Conservation (phyloP, 257 asterid genomes). For the Nicotiana otophora region DNA sequence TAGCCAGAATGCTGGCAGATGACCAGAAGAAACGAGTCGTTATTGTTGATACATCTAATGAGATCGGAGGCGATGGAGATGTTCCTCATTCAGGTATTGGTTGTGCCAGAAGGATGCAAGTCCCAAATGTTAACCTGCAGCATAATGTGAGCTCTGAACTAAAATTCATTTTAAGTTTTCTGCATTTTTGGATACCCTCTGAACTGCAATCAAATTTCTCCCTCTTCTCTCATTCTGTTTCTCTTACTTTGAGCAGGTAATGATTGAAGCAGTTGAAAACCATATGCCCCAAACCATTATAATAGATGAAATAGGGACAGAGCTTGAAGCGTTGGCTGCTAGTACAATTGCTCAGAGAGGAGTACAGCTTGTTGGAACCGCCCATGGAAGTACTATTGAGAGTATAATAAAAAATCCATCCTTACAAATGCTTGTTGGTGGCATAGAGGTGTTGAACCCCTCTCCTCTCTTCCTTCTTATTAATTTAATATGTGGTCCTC, state of each 20-base stretch:
- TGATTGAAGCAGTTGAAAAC: conserved; percentile 98
- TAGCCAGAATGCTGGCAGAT: conserved; percentile 89
- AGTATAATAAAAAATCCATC: conserved; percentile 87
- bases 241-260: conserved; percentile 48
- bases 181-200: not conserved
- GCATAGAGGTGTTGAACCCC: conserved; percentile 69
- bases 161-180: not conserved
- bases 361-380: conserved; percentile 97
- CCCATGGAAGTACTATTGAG: conserved; percentile 91
- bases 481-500: not conserved
- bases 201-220: not conserved
- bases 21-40: conserved; percentile 88
- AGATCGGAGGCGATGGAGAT: conserved; percentile 97
- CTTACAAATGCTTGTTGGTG: conserved; percentile 91
- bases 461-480: not conserved
- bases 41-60: conserved; percentile 95
- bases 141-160: conserved; percentile 59
- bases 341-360: conserved; percentile 99
- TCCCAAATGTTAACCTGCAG: conserved; percentile 89
- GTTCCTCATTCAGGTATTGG: conserved; percentile 98
- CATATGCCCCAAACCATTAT: conserved; percentile 97
- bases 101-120: conserved; percentile 99
- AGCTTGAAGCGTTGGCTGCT: conserved; percentile 96
- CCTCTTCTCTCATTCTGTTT: not conserved
- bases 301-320: conserved; percentile 96